A percentile compares a stretch with the other conserved stretches of the same genome.
These are phyloP conservation scores for Monilinia aucupariae DNA, from an alignment of 2,329 filamentous ascomycete species.

Conservation along the genomic window DNA sequence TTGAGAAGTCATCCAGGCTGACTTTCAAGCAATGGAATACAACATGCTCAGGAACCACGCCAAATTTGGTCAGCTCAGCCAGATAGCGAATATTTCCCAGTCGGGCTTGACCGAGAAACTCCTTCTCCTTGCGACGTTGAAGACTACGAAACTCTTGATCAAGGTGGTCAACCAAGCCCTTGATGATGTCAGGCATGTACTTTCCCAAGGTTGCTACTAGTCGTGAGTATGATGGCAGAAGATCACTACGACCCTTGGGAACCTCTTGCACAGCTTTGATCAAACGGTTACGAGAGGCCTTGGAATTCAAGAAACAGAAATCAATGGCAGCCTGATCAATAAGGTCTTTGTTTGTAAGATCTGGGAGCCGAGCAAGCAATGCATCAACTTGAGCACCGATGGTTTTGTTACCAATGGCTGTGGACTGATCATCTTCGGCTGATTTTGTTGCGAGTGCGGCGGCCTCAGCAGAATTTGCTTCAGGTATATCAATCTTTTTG, in stretches of 20 bases:
- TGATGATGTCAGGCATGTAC: slow-evolving; percentile 91
- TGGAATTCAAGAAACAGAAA: slow-evolving; percentile 97
- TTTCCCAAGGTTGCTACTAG: slow-evolving; percentile 88
- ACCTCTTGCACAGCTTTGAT: slow-evolving; percentile 92
- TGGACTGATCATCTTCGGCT: slow-evolving; percentile 74
- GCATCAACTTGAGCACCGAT: slow-evolving; percentile 96
- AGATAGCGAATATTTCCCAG: slow-evolving; percentile 96
- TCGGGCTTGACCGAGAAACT: slow-evolving; percentile 90
- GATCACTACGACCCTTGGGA: slow-evolving; percentile 85
- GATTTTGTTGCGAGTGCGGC: slow-evolving; percentile 43
- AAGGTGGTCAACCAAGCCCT: slow-evolving; percentile 83
- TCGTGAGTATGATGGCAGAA: slow-evolving; percentile 86
- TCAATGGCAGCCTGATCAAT: slow-evolving; percentile 92
- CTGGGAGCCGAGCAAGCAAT: slow-evolving; percentile 78
- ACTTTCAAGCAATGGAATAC: slow-evolving; percentile 99
- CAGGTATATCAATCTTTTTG: slow-evolving; percentile 61
- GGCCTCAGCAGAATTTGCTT: slow-evolving; percentile 39
- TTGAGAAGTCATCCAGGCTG: slow-evolving; percentile 92
- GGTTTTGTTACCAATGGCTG: slow-evolving; percentile 93
- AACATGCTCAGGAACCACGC: slow-evolving; percentile 94
- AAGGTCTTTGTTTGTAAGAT: slow-evolving; percentile 83
- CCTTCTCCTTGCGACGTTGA: slow-evolving; percentile 94
- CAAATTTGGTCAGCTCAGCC: slow-evolving; percentile 95
- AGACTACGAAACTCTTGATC: slow-evolving; percentile 96
- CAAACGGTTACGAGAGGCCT: slow-evolving; percentile 89